Conservation (phyloP, 129 eudicot genomes). For the Helianthus annuus region DNA sequence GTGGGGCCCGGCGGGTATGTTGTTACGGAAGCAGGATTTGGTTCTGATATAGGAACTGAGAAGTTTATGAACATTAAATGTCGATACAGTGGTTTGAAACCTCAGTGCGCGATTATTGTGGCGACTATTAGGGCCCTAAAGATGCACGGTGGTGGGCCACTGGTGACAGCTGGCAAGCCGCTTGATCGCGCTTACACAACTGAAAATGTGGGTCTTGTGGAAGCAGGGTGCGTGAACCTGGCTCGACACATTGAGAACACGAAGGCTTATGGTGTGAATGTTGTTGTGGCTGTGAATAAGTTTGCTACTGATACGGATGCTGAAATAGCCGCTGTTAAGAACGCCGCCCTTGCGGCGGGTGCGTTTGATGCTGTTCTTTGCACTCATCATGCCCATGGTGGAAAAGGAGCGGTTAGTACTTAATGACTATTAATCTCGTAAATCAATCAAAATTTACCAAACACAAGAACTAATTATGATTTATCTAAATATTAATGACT, state of each 20-base stretch:
- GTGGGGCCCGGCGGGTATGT: slow-evolving; percentile 98
- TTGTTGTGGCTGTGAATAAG: slow-evolving; percentile 88
- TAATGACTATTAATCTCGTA: slow-evolving; percentile 1
- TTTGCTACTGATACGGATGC: slow-evolving; percentile 88
- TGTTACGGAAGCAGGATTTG: slow-evolving; percentile 96
- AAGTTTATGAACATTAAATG: slow-evolving; percentile 98
- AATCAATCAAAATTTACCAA: no score
- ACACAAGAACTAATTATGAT: not conserved
- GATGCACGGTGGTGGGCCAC: slow-evolving; percentile 99
- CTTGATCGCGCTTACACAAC: slow-evolving; percentile 80
- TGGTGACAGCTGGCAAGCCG: slow-evolving; percentile 89
- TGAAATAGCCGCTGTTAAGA: slow-evolving; percentile 72
- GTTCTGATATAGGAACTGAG: slow-evolving; percentile 94
- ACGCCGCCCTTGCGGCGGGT: slow-evolving; percentile 76
- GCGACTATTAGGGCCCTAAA: slow-evolving; percentile 96
- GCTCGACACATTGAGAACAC: slow-evolving; percentile 76
- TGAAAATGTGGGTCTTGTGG: slow-evolving; percentile 85
- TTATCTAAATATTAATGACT: not conserved
- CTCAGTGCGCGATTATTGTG: slow-evolving; percentile 94
- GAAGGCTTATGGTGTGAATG: slow-evolving; percentile 89
- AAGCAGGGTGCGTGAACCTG: slow-evolving; percentile 85
- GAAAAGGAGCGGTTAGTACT: slow-evolving; percentile 95
- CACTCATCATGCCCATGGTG: slow-evolving; percentile 96
- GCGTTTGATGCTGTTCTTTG: slow-evolving; percentile 96
- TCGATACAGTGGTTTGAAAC: slow-evolving; percentile 84